phyloP scores from a whole-genome alignment of 2,329 filamentous ascomycete species.

The Fusarium pseudonygamai region DNA sequence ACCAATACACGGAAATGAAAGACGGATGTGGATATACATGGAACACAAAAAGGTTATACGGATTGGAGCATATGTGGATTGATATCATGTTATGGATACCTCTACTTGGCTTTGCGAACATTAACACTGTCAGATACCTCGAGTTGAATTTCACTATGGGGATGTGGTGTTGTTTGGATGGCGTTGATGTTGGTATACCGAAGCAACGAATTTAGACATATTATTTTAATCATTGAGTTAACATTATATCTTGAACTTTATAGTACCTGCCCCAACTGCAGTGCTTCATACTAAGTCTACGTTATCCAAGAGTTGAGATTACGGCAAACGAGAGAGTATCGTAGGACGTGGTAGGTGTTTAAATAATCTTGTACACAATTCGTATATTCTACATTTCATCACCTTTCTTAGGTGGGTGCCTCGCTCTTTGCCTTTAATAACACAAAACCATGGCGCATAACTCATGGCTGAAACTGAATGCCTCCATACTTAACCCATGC shows the following conservation, averaged over 20 bases:
- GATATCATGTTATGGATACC: not conserved
- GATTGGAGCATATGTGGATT: not conserved
- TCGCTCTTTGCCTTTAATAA: not conserved
- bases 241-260: not conserved
- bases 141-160: not conserved
- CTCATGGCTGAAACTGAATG: not conserved
- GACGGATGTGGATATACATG: not conserved
- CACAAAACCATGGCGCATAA: not conserved
- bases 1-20: slow-evolving; percentile 2
- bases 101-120: not conserved
- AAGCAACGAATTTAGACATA: not conserved
- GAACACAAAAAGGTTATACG: not conserved
- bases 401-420: not conserved
- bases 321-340: slow-evolving; percentile 49
- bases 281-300: not conserved
- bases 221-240: not conserved
- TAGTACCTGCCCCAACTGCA: too few relatives aligned
- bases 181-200: not conserved
- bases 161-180: not conserved
- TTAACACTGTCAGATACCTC: slow-evolving; percentile 1
- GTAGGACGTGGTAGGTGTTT: not conserved
- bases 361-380: slow-evolving; percentile 12
- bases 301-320: not conserved
- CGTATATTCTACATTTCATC: slow-evolving; percentile 24
- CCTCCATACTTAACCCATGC: slow-evolving; percentile 60